Conservation (phyloP, 164 flowering plant species). For the Sextonia rubra region DNA sequence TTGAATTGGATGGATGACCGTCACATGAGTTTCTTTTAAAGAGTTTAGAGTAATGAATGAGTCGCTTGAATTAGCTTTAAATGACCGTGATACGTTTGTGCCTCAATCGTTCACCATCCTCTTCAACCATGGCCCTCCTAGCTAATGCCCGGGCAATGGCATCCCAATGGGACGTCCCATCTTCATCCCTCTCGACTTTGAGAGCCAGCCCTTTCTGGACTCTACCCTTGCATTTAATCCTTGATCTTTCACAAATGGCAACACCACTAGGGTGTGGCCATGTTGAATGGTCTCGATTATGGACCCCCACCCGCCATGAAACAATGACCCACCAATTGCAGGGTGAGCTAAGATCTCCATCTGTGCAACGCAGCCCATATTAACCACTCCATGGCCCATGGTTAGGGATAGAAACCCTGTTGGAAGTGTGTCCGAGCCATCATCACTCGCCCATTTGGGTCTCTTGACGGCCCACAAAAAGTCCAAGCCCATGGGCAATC, state of each 20-base stretch:
- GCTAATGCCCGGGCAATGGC: conserved; percentile 24
- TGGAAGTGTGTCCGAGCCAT: conserved; percentile 15
- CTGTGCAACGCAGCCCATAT: conserved; percentile 41
- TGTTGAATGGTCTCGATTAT: conserved; percentile 23
- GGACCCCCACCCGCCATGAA: conserved; percentile 34
- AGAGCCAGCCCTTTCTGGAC: conserved; percentile 33
- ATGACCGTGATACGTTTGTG: not conserved
- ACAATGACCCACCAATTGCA: conserved; percentile 31
- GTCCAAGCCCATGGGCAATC: conserved; percentile 27
- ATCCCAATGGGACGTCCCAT: conserved; percentile 27
- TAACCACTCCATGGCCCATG: conserved; percentile 23
- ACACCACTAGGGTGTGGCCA: conserved; percentile 27
- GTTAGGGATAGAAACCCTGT: conserved; percentile 17
- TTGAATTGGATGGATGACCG: too few relatives aligned
- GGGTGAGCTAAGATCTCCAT: conserved; percentile 33
- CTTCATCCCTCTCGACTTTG: conserved; percentile 33
- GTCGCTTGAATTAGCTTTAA: too few relatives aligned
- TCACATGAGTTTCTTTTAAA: too few relatives aligned
- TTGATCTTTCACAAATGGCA: conserved; percentile 26
- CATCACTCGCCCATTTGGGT: conserved; percentile 11
- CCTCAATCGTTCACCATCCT: conserved; percentile 2
- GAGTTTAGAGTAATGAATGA: too few relatives aligned
- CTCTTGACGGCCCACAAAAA: conserved; percentile 31
- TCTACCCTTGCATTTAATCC: conserved; percentile 29
- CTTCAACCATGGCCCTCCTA: conserved; percentile 25